A percentile compares a stretch with the other conserved stretches of the same genome.
Conservation (phyloP, 106 monocot species). For the Dendrobium chrysotoxum region DNA sequence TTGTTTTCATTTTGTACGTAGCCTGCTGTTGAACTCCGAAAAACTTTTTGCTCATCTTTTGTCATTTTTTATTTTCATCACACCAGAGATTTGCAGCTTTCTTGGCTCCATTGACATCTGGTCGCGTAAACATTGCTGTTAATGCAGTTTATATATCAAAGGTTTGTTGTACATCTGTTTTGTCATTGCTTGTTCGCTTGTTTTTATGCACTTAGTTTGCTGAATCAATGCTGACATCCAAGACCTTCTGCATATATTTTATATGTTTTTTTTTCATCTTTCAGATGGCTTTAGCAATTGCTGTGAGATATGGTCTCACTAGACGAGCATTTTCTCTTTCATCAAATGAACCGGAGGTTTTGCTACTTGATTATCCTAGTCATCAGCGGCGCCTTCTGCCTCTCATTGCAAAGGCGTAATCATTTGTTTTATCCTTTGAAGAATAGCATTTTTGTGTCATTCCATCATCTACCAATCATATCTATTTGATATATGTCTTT, state of each 20-base stretch:
- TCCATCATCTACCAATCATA: background rate
- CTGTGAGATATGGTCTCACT: slow-evolving; percentile 75
- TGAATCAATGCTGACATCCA: background rate
- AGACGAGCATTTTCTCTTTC: slow-evolving; percentile 75
- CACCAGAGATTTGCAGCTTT: slow-evolving; percentile 96
- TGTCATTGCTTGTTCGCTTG: slow-evolving; percentile 25
- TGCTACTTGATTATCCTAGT: slow-evolving; percentile 92
- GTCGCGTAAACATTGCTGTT: slow-evolving; percentile 69
- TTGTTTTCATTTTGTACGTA: background rate
- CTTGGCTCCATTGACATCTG: slow-evolving; percentile 80
- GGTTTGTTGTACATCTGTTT: slow-evolving; percentile 28
- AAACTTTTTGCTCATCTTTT: background rate
- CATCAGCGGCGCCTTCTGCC: slow-evolving; percentile 88
- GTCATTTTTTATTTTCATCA: background rate
- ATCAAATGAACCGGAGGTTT: slow-evolving; percentile 52
- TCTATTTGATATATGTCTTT: background rate
- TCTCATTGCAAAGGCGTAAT: slow-evolving; percentile 84
- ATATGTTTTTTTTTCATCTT: background rate
- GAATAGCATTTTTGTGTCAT: background rate
- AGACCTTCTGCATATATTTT: background rate
- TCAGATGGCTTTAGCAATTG: slow-evolving; percentile 74
- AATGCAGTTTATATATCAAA: slow-evolving; percentile 66
- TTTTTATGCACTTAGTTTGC: background rate
- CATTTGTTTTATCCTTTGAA: background rate
- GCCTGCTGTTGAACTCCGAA: background rate